A percentile compares a stretch with the other conserved stretches of the same genome.
Evolutionary conservation across 1,284 basidiomycete species (phyloP).

Genomic region (Ustilago crameri): DNA sequence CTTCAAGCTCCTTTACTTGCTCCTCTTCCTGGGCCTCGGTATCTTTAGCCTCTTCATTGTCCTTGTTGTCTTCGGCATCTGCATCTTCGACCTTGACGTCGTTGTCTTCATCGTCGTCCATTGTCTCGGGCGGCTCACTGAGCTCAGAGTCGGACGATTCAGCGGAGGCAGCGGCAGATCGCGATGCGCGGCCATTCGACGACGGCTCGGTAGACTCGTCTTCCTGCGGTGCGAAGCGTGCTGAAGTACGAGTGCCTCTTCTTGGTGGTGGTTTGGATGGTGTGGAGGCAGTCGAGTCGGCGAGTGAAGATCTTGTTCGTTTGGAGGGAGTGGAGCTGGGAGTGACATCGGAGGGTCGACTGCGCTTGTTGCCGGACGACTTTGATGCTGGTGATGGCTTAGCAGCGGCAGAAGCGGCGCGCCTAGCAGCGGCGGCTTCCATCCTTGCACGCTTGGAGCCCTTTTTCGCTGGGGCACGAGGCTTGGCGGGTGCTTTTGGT

Average conservation of each 20-base stretch:
- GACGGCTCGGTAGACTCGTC: constrained; percentile 23
- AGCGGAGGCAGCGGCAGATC: constrained; percentile 13
- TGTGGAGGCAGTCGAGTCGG: constrained; percentile 28
- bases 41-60: constrained; percentile 19
- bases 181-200: constrained; percentile 17
- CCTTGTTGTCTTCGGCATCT: constrained; percentile 55
- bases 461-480: constrained; percentile 47
- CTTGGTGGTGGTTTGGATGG: constrained; percentile 32
- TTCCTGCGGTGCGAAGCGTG: constrained; percentile 33
- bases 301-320: constrained; percentile 32
- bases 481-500: constrained; percentile 43
- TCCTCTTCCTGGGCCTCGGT: constrained; percentile 4
- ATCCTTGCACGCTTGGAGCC: constrained; percentile 37
- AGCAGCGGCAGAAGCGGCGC: constrained; percentile 69
- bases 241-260: constrained; percentile 41
- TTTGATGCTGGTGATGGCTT: constrained; percentile 73
- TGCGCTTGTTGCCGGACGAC: constrained; percentile 70
- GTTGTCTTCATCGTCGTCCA: constrained; percentile 17
- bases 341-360: constrained; percentile 68
- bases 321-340: constrained; percentile 36
- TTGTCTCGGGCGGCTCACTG: constrained; percentile 55
- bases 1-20: constrained; percentile 52
- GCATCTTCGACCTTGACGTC: constrained; percentile 30
- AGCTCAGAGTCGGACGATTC: constrained; percentile 58
- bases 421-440: constrained; percentile 52